A percentile compares a stretch with the other conserved stretches of the same genome.
Conservation (phyloP, 441 rosid species). For the Kokia cookei region DNA sequence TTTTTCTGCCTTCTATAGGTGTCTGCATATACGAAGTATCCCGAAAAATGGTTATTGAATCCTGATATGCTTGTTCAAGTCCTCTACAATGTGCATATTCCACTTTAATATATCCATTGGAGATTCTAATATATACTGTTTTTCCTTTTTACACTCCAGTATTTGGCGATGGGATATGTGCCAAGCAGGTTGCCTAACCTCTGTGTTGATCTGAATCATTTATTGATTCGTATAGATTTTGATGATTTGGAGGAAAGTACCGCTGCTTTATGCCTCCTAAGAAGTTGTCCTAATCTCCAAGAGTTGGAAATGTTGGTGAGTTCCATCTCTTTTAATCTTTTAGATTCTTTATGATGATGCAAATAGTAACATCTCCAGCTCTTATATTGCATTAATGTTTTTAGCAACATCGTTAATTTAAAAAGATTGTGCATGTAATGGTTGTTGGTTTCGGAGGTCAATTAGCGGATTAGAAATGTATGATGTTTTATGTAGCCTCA, state of each 20-base stretch:
- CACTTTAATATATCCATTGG: not conserved
- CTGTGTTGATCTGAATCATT: constrained; percentile 55
- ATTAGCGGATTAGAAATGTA: not conserved
- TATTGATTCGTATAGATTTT: constrained; percentile 60
- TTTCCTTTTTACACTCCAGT: constrained; percentile 33
- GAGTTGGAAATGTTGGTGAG: constrained; percentile 66
- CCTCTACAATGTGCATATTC: not conserved
- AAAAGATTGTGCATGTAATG: not conserved
- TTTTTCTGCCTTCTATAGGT: not conserved
- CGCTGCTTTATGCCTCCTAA: constrained; percentile 56
- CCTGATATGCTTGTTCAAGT: not conserved
- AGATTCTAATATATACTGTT: constrained; percentile 5
- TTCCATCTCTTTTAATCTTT: not conserved
- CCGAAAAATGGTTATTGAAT: not conserved
- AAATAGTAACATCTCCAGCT: not conserved
- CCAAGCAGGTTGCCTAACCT: constrained; percentile 50
- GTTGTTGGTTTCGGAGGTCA: not conserved
- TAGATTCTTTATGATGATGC: not conserved
- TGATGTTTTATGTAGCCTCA: constrained; percentile 41
- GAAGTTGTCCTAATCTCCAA: constrained; percentile 59
- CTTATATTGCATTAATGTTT: not conserved
- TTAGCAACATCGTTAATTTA: not conserved
- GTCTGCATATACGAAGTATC: not conserved
- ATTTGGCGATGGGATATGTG: constrained; percentile 48
- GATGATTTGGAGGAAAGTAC: constrained; percentile 50